These are phyloP conservation scores for Coniophora puteana DNA, from an alignment of 1,284 basidiomycete genomes.

Conservation along the genomic window DNA sequence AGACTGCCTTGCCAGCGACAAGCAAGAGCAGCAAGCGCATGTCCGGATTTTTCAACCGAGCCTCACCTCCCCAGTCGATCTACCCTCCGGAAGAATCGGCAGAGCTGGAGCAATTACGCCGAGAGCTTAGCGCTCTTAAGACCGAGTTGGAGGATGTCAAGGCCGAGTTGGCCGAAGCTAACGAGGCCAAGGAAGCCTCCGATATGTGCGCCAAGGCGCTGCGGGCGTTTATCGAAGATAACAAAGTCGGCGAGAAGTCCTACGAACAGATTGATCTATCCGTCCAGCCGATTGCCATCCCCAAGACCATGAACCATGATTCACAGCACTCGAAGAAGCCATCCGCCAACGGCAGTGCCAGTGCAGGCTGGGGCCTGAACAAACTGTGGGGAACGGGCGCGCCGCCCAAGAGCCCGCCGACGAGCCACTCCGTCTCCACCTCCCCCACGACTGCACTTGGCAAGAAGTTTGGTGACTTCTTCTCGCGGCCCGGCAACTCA, in stretches of 20 bases:
- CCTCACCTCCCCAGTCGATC: constrained; percentile 37
- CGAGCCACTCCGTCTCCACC: constrained; percentile 26
- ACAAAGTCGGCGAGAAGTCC: constrained; percentile 46
- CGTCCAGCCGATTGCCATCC: constrained; percentile 18
- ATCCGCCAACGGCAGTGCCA: constrained; percentile 14
- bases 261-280: neutral
- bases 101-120: constrained; percentile 56
- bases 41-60: constrained; percentile 51
- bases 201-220: constrained; percentile 81
- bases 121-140: constrained; percentile 57
- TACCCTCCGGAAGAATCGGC: constrained; percentile 26
- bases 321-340: constrained; percentile 41
- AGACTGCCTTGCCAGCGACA: no score
- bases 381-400: constrained; percentile 60
- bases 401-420: constrained; percentile 20
- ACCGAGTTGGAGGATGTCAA: constrained; percentile 60
- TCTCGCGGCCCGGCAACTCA: constrained; percentile 48
- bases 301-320: constrained; percentile 13
- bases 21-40: constrained; percentile 31
- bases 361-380: constrained; percentile 51
- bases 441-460: constrained; percentile 34
- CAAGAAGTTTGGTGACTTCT: constrained; percentile 67
- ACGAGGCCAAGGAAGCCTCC: constrained; percentile 83
- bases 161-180: constrained; percentile 69
- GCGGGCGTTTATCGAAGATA: constrained; percentile 80